These are phyloP conservation scores for Amanita phalloides DNA, from an alignment of 768 basidiomycete genomes.

Conservation along the genomic window DNA sequence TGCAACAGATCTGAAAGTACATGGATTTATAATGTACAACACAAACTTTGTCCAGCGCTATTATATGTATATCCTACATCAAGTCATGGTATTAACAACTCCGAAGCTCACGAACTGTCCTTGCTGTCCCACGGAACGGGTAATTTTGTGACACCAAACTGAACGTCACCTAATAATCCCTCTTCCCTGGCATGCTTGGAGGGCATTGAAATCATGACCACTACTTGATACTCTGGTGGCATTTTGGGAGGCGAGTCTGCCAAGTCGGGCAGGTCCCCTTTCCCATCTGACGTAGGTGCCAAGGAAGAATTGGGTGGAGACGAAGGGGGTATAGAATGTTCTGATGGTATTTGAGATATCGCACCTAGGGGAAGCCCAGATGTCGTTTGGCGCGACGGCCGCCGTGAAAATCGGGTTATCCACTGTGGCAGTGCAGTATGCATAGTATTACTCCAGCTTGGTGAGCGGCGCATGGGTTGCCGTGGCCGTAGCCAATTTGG, in stretches of 20 bases:
- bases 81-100: not conserved
- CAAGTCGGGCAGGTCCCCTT: not conserved
- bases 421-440: not conserved
- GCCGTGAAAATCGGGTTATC: not conserved
- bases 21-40: not conserved
- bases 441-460: not conserved
- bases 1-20: not conserved
- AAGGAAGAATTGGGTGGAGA: not conserved
- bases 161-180: slow-evolving; percentile 13
- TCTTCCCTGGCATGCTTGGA: slow-evolving; percentile 5
- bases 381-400: not conserved
- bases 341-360: not conserved
- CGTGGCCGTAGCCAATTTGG: slow-evolving; percentile 1
- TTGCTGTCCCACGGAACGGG: slow-evolving; percentile 17
- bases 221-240: slow-evolving; percentile 17
- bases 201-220: slow-evolving; percentile 40
- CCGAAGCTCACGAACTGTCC: slow-evolving; percentile 1
- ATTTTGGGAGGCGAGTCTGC: not conserved
- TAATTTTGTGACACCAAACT: slow-evolving; percentile 32
- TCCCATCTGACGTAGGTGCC: not conserved
- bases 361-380: not conserved
- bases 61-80: slow-evolving; percentile 4
- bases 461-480: not conserved
- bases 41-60: not conserved
- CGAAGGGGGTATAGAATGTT: not conserved